Percentiles rank a stretch among this genome's conserved stretches.
Evolutionary conservation across 2,329 filamentous ascomycete genomes (phyloP).

Genomic region (Xylariaceae sp.): DNA sequence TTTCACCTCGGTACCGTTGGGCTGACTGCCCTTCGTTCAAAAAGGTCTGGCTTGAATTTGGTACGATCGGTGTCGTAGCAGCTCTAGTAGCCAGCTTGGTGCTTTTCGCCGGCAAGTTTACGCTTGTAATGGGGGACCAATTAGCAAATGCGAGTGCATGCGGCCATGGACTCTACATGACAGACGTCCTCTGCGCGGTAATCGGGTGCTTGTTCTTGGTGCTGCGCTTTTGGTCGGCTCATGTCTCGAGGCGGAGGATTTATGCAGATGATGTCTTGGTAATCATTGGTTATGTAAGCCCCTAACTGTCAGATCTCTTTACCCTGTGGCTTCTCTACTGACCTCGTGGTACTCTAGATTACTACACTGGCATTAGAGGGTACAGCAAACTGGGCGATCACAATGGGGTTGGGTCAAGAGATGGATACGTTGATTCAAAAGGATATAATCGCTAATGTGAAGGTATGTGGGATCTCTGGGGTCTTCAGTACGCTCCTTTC

Average conservation of each 20-base stretch:
- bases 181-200: constrained; percentile 19
- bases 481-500: too few relatives aligned
- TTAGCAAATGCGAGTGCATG: constrained; percentile 3
- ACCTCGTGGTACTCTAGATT: constrained; percentile 9
- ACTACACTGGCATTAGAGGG: constrained; percentile 13
- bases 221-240: constrained; percentile 24
- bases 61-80: neutral
- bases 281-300: constrained; percentile 21
- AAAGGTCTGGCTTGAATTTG: too few relatives aligned
- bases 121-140: constrained; percentile 4
- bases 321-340: neutral
- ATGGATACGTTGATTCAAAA: constrained; percentile 8
- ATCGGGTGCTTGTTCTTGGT: constrained; percentile 12
- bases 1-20: too few relatives aligned
- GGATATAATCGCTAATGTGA: constrained; percentile 7
- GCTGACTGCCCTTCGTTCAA: too few relatives aligned
- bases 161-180: constrained; percentile 12
- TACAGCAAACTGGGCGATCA: constrained; percentile 20
- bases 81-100: neutral
- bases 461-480: too few relatives aligned
- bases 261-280: constrained; percentile 21
- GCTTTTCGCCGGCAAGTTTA: neutral
- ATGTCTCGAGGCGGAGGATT: constrained; percentile 16
- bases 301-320: neutral
- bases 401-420: constrained; percentile 24